Percentiles rank a stretch among this genome's conserved stretches.
Conservation (phyloP, 176 grass and related monocot species). For the Rhynchospora breviuscula region DNA sequence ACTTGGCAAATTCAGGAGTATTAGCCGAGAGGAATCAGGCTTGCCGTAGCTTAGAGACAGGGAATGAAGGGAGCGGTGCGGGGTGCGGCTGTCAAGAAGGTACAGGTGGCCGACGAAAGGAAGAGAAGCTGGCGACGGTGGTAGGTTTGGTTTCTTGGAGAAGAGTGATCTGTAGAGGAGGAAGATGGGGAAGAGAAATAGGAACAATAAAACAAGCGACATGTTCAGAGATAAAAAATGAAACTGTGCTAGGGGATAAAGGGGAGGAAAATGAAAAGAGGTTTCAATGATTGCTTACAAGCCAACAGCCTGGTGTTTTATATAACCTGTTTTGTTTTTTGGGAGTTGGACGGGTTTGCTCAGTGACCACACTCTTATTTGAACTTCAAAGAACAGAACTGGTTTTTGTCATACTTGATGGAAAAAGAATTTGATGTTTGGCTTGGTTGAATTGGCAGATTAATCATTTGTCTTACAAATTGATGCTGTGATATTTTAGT, state of each 20-base stretch:
- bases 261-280: background rate
- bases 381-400: background rate
- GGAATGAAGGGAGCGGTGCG: constrained; percentile 40
- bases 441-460: background rate
- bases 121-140: constrained; percentile 48
- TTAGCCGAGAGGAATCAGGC: constrained; percentile 23
- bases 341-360: too few relatives aligned
- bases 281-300: background rate
- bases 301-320: background rate
- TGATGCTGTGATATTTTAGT: background rate
- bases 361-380: background rate
- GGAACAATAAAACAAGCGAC: background rate
- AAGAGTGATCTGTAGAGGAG: constrained; percentile 16
- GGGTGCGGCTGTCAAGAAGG: constrained; percentile 30
- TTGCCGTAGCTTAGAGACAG: constrained; percentile 36
- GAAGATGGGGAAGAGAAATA: constrained; percentile 5
- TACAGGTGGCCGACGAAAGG: constrained; percentile 57
- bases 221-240: background rate
- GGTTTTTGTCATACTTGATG: background rate
- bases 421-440: background rate
- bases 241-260: background rate
- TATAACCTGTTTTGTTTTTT: background rate
- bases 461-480: background rate
- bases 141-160: constrained; percentile 31
- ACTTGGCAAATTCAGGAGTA: constrained; percentile 36